These are phyloP conservation scores for Clonostachys rosea DNA, from an alignment of 2,329 filamentous ascomycete genomes.

Conservation along the genomic window DNA sequence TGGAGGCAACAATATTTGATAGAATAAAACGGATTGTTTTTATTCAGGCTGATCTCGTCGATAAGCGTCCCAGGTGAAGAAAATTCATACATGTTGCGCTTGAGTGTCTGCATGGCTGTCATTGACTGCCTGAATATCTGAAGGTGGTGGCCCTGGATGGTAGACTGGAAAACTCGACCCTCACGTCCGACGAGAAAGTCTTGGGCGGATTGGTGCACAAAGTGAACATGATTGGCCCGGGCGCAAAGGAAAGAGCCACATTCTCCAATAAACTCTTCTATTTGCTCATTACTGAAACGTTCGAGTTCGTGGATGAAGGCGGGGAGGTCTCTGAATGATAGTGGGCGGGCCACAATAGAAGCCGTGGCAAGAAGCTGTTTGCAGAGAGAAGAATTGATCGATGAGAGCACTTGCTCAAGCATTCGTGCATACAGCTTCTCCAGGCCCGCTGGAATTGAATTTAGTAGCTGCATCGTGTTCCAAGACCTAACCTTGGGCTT, in stretches of 20 bases:
- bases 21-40: slow-evolving; percentile 7
- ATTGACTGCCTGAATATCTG: slow-evolving; percentile 23
- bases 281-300: slow-evolving; percentile 4
- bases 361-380: slow-evolving; percentile 20
- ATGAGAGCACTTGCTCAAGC: slow-evolving; percentile 21
- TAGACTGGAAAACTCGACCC: neutral
- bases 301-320: slow-evolving; percentile 3
- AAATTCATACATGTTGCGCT: slow-evolving; percentile 27
- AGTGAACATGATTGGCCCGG: slow-evolving; percentile 16
- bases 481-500: neutral
- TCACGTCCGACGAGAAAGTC: slow-evolving; percentile 24
- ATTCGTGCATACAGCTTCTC: slow-evolving; percentile 25
- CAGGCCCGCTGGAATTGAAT: slow-evolving; percentile 20
- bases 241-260: slow-evolving; percentile 34
- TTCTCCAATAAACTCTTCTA: slow-evolving; percentile 18
- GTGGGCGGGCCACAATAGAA: slow-evolving; percentile 6
- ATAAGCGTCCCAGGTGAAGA: slow-evolving; percentile 2
- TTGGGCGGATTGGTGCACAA: slow-evolving; percentile 37
- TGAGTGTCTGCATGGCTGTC: slow-evolving; percentile 17
- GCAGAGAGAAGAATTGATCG: slow-evolving; percentile 9
- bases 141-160: slow-evolving; percentile 15
- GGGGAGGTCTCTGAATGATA: too few relatives aligned
- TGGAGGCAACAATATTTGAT: slow-evolving; percentile 8
- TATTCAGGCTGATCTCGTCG: slow-evolving; percentile 3
- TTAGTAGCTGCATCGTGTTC: slow-evolving; percentile 9